Evolutionary conservation across 2,329 filamentous ascomycete species (phyloP), one percentile per base, ranked within the genome.

Genomic region (Ophiobolus disseminans): DNA sequence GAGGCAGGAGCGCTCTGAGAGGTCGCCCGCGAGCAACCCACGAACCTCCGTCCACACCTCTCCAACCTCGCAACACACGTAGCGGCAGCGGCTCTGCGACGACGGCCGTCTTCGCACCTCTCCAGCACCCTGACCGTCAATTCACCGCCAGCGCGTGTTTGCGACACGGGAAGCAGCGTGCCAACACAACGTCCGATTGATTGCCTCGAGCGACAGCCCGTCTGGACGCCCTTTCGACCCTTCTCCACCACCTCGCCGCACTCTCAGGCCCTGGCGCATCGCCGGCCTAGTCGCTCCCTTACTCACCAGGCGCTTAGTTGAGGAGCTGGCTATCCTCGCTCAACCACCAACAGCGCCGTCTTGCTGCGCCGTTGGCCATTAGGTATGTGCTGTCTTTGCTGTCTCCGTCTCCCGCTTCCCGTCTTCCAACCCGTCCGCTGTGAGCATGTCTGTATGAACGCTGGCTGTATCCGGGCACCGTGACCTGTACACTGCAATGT

Each of bases 251-350:
- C n/a, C 55, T 50, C 63, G 61, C 64, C 57, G 55, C 58, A 40
- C 50, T 57, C 45, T 32, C 63, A 57, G 51, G 54, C 48, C 46
- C 53, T 62, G 63, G 64, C 68, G 67, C 67, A 64, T 69, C 63
- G 67, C 62, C 62, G 52, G 54, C 55, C 65, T 60, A 66, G 66
- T 70, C 70, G 62, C 68, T 73, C 70, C 55, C 65, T 73, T 60
- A 53, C 64, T 73, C 62, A 53, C 64, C 63, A 61, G 63, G 70
- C 69, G 70, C 70, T 70, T 73, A 71, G 56, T 64, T 63, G 72
- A 73, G 72, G 63, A 75, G 71, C 72, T 72, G 72, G 72, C 16
- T 66, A 74, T 75, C 61, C 71, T 74, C 71, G 63, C 70, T 66
- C 60, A 67, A 52, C 62, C 57, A 53, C 65, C 57, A 62, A 51